phyloP scores from a whole-genome alignment of 192 early-diverging fungal species.

The Helicostylum pulchrum region DNA sequence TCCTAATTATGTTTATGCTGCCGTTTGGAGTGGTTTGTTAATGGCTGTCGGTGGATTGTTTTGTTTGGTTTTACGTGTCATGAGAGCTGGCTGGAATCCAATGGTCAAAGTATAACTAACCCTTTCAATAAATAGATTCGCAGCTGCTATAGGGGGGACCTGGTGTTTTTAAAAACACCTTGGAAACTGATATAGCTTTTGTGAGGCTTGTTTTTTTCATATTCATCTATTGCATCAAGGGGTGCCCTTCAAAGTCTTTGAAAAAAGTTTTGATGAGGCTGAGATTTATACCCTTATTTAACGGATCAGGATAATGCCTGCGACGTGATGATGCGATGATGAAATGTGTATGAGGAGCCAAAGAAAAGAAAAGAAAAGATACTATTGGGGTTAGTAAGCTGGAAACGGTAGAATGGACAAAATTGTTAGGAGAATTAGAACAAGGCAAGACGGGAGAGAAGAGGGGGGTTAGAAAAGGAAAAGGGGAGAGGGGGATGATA shows the following conservation, averaged over 20 bases:
- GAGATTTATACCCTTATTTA: constrained; percentile 14
- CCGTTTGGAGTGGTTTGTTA: constrained; percentile 18
- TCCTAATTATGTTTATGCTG: constrained; percentile 16
- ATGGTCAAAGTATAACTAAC: neutral
- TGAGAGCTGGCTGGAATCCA: constrained; percentile 23
- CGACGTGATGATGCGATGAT: constrained; percentile 12
- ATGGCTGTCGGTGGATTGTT: constrained; percentile 20
- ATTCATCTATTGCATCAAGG: constrained; percentile 7
- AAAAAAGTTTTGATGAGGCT: neutral
- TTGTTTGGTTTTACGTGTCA: constrained; percentile 16
- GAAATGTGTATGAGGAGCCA: neutral
- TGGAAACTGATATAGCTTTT: no score
- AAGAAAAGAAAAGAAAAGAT: no score
- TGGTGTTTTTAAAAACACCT: no score
- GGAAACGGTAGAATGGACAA: no score
- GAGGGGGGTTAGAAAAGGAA: no score
- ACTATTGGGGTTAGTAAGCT: no score
- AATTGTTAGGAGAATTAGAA: no score
- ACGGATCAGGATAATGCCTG: constrained; percentile 15
- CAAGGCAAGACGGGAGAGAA: no score
- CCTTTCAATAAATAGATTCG: no score
- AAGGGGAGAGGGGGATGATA: no score
- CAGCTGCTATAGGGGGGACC: no score
- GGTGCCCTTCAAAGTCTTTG: neutral
- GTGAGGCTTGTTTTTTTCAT: no score